Conservation (phyloP, 352 stramenopile species). For the Phytophthora europaea region DNA sequence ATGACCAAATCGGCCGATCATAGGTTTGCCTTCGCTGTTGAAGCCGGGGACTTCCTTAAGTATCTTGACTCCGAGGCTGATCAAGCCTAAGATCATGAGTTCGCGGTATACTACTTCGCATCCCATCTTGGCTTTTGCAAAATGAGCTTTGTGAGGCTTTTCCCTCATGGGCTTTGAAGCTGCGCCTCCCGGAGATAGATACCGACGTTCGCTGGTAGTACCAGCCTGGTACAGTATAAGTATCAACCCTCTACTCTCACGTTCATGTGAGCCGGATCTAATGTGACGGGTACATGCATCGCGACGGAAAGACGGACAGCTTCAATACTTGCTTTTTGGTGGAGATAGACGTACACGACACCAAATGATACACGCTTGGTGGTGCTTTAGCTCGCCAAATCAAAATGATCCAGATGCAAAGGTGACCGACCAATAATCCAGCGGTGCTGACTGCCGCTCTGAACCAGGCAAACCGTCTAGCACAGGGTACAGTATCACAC, state of each 20-base stretch:
- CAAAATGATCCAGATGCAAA: neutral
- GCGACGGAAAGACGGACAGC: neutral
- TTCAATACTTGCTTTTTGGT: constrained; percentile 8
- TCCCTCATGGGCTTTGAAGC: neutral
- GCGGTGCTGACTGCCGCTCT: no score
- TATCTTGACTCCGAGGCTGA: constrained; percentile 61
- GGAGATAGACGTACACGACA: neutral
- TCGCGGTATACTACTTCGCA: constrained; percentile 56
- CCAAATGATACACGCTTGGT: neutral
- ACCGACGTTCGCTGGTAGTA: neutral
- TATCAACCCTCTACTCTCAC: neutral
- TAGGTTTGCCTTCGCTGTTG: constrained; percentile 35
- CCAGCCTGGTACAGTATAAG: no score
- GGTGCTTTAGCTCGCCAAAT: neutral
- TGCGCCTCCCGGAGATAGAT: neutral
- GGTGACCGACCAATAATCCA: no score
- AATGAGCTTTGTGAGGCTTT: constrained; percentile 16
- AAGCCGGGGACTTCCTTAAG: constrained; percentile 43
- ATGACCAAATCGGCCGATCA: constrained; percentile 59
- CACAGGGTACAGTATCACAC: no score
- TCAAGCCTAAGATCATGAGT: constrained; percentile 64
- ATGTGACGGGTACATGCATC: neutral
- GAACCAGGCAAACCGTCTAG: no score
- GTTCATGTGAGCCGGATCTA: constrained; percentile 10
- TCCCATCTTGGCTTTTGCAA: constrained; percentile 21